Evolutionary conservation across 352 stramenopile genomes (phyloP).

Genomic region (Phytophthora rubi): DNA sequence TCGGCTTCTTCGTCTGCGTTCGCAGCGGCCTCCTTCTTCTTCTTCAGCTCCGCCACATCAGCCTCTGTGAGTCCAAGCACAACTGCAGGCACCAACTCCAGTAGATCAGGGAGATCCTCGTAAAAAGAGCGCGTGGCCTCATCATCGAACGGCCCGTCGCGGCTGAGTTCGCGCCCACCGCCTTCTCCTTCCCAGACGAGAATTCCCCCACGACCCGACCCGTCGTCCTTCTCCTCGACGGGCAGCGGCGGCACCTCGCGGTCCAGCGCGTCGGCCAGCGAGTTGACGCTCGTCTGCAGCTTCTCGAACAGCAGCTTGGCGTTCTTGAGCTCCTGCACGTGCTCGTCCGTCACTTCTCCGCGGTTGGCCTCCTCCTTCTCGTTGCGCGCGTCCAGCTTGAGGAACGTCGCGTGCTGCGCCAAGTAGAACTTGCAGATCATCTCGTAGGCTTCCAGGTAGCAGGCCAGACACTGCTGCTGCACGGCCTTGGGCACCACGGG

Average conservation of each 20-base stretch:
- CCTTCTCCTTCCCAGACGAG: slow-evolving; percentile 82
- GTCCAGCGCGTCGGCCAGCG: slow-evolving; percentile 80
- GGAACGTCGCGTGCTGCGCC: slow-evolving; percentile 86
- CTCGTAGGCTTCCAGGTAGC: slow-evolving; percentile 90
- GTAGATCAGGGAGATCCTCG: slow-evolving; percentile 95
- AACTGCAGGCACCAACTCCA: slow-evolving; percentile 94
- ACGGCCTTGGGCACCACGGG: slow-evolving; percentile 66
- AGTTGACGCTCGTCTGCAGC: slow-evolving; percentile 83
- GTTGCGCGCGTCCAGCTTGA: slow-evolving; percentile 94
- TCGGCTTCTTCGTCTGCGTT: slow-evolving; percentile 53
- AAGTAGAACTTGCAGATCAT: slow-evolving; percentile 92
- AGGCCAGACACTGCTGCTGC: slow-evolving; percentile 72
- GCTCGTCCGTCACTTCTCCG: slow-evolving; percentile 74
- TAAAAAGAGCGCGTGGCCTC: slow-evolving; percentile 97
- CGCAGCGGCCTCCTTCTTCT: slow-evolving; percentile 70
- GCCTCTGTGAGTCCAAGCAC: slow-evolving; percentile 92
- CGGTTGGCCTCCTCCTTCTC: slow-evolving; percentile 91
- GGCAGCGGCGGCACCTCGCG: slow-evolving; percentile 75
- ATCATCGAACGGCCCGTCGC: slow-evolving; percentile 94
- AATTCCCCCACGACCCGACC: slow-evolving; percentile 49
- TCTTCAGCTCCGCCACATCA: slow-evolving; percentile 86
- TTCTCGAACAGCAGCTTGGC: slow-evolving; percentile 87
- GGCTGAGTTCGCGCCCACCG: slow-evolving; percentile 66
- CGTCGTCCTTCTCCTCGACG: slow-evolving; percentile 68
- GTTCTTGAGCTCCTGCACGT: slow-evolving; percentile 76